Evolutionary conservation across 2,329 filamentous ascomycete species (phyloP).

Genomic region (Blastomyces emzantsi): DNA sequence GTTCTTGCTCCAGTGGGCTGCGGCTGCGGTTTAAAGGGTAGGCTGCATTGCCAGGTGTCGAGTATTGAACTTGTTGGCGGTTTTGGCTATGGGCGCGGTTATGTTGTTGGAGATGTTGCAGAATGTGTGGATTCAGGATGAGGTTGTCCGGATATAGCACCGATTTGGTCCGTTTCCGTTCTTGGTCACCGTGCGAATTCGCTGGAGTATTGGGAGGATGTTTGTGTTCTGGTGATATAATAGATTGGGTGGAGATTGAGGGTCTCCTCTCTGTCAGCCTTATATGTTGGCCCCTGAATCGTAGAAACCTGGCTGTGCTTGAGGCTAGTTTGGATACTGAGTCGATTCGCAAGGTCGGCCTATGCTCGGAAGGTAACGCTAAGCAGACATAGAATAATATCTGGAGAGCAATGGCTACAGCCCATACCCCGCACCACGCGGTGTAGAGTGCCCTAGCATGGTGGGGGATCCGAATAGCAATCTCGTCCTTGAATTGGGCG

Average conservation of each 20-base stretch:
- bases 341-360: neutral
- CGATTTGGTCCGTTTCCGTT: neutral
- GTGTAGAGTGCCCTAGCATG: neutral
- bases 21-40: neutral
- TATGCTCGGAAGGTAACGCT: neutral
- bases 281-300: neutral
- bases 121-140: neutral
- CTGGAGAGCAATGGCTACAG: constrained; percentile 1
- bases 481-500: neutral
- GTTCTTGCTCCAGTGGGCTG: constrained; percentile 2
- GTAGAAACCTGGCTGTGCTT: neutral
- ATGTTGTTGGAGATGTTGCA: constrained; percentile 2
- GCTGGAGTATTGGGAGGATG: neutral
- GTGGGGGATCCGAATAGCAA: neutral
- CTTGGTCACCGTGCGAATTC: neutral
- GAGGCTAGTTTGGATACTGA: neutral
- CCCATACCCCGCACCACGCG: constrained; percentile 7
- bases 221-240: neutral
- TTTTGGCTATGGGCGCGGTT: neutral
- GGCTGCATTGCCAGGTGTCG: neutral
- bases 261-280: neutral
- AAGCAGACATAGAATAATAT: constrained; percentile 4
- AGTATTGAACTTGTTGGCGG: neutral
- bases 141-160: neutral
- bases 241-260: neutral